Conservation (phyloP, 2,329 filamentous ascomycete species). For the Hypoxylon sp. region DNA sequence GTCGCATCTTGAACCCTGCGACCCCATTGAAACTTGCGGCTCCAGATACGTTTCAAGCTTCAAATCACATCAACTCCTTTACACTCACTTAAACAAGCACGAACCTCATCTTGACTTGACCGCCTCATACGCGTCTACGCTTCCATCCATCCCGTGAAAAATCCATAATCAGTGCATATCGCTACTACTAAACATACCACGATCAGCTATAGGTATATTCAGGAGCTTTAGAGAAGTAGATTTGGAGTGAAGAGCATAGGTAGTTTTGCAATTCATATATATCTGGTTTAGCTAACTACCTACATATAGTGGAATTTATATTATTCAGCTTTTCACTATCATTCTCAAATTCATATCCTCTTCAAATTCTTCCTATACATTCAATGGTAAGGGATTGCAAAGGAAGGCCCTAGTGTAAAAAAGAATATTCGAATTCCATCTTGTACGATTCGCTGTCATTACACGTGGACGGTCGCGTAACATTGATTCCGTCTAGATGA, state of each 20-base stretch:
- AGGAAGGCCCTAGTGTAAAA: slow-evolving; percentile 7
- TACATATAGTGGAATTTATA: not conserved
- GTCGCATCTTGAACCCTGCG: slow-evolving; percentile 42
- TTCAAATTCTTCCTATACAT: slow-evolving; percentile 6
- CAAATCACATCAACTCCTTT: slow-evolving; percentile 36
- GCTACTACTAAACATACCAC: slow-evolving; percentile 3
- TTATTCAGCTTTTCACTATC: not conserved
- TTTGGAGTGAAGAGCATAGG: not conserved
- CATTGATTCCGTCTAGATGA: slow-evolving; percentile 29
- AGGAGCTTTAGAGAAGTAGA: not conserved
- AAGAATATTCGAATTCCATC: slow-evolving; percentile 20
- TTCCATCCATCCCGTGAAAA: slow-evolving; percentile 7
- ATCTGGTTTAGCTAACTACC: not conserved
- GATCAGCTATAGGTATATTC: not conserved
- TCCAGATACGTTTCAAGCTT: slow-evolving; percentile 46
- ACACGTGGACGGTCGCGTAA: slow-evolving; percentile 39
- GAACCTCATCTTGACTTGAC: slow-evolving; percentile 35
- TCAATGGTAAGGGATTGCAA: not conserved
- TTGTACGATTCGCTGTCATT: slow-evolving; percentile 18
- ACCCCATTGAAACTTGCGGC: slow-evolving; percentile 45
- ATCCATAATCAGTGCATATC: slow-evolving; percentile 7
- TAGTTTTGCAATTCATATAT: not conserved
- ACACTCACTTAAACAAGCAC: slow-evolving; percentile 26
- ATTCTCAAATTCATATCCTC: slow-evolving; percentile 1
- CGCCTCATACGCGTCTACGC: slow-evolving; percentile 19